phyloP scores from a whole-genome alignment of 768 basidiomycete species.

The Dioszegia crocea region DNA sequence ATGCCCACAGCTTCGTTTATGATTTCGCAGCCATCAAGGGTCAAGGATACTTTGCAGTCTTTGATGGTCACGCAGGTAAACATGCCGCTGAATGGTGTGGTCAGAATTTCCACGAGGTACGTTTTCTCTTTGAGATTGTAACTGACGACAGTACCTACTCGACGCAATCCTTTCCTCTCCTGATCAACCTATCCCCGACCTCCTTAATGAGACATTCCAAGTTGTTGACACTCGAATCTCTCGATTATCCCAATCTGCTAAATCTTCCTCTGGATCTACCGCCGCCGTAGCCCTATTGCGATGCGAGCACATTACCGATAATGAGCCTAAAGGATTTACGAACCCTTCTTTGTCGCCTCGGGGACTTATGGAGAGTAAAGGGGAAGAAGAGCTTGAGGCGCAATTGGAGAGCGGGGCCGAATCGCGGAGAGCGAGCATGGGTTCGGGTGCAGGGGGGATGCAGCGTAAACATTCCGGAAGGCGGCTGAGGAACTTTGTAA shows the following conservation, averaged over 20 bases:
- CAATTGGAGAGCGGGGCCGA: conserved; percentile 14
- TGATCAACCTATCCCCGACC: conserved; percentile 66
- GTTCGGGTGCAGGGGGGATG: conserved; percentile 21
- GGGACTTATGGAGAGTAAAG: conserved; percentile 45
- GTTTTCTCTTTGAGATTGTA: conserved; percentile 6
- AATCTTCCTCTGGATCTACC: conserved; percentile 94
- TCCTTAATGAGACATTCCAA: conserved; percentile 92
- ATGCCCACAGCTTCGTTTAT: conserved; percentile 91
- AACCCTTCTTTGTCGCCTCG: conserved; percentile 38
- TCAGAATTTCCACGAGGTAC: conserved; percentile 81
- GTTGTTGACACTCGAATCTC: conserved; percentile 80
- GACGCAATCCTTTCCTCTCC: conserved; percentile 63
- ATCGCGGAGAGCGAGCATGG: conserved; percentile 22
- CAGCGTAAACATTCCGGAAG: conserved; percentile 27
- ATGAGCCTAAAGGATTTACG: conserved; percentile 34
- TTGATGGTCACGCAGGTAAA: conserved; percentile 97
- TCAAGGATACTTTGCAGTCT: conserved; percentile 97
- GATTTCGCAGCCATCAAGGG: conserved; percentile 87
- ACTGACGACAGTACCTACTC: conserved; percentile 59
- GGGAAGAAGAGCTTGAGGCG: conserved; percentile 47
- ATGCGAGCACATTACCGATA: conserved; percentile 64
- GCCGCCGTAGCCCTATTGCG: conserved; percentile 94
- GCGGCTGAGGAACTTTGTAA: conserved; percentile 45
- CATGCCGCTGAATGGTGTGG: conserved; percentile 99
- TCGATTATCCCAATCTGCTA: conserved; percentile 77